Base-by-base conservation (phyloP, 352 stramenopile species). In the Peronospora belbahrii region DNA sequence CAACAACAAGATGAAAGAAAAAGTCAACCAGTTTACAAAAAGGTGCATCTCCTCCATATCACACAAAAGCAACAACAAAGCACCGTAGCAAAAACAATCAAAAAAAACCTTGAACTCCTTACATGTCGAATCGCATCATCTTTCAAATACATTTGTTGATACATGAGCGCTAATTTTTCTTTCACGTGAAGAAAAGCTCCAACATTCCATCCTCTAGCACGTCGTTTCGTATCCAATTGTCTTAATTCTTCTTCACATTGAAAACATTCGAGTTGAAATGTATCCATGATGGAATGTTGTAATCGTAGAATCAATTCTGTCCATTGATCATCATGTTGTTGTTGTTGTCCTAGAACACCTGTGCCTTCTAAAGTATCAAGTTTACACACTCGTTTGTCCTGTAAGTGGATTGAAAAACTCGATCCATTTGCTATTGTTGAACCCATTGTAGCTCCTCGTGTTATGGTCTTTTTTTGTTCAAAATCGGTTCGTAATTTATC, bases 331-430 rank as follows among this genome's bases (percentile, higher is more conserved):
- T 92, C 75, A 56, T 89, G 76, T 44, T 85, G 78, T 48, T 83
- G 74, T 39, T 88, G 77, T 47, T 86, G 67, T 35, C 70, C 80
- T 3, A 85, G 40, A 14, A 87, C 59, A 52, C 74, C 89, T 41
- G 67, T 70, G 30, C 75, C 77, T 22, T 89, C 75, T 14, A 92
- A 52, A 14, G 72, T 83, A 40, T 89, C 80, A 32, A 92, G 83
- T 53, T 92, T 89, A 58, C 77, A 92, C 39, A 89, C 79, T n/a
- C 74, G 55, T 28, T 92, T n/a, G n/a, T n/a, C n/a, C n/a, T n/a
- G n/a, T n/a, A n/a, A n/a, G n/a, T n/a, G n/a, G n/a, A n/a, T n/a
- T n/a, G n/a, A n/a, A n/a, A n/a, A n/a, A n/a, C n/a, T n/a, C n/a
- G n/a, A n/a, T n/a, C n/a, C n/a, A n/a, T n/a, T n/a, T n/a, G n/a